These are phyloP conservation scores for Cercospora berteroae DNA, from an alignment of 2,329 filamentous ascomycete species.

Conservation along the genomic window DNA sequence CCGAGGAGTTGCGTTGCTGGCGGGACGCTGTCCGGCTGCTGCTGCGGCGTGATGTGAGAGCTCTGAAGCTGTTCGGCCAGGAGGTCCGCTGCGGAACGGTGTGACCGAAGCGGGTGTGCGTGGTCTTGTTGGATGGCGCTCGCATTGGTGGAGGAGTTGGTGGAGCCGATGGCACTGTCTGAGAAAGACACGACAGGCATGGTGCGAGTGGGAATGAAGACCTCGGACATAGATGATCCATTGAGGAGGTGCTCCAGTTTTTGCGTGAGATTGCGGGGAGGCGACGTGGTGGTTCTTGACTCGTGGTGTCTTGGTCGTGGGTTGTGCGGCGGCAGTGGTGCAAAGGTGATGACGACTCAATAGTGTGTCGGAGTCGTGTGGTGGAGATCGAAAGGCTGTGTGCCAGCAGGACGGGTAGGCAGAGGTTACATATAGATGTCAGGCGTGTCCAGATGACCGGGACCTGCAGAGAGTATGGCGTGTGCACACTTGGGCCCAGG, in stretches of 20 bases:
- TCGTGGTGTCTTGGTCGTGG: neutral
- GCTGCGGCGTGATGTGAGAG: slow-evolving; percentile 3
- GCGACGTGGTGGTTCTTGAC: slow-evolving; percentile 9
- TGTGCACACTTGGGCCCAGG: neutral
- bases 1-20: slow-evolving; percentile 15
- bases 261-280: slow-evolving; percentile 2
- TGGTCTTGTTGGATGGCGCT: slow-evolving; percentile 7
- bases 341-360: neutral
- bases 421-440: neutral
- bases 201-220: slow-evolving; percentile 32
- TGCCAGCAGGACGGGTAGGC: neutral
- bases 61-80: slow-evolving; percentile 15
- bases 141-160: slow-evolving; percentile 10
- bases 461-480: neutral
- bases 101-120: slow-evolving; percentile 23
- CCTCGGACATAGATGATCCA: slow-evolving; percentile 37
- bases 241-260: slow-evolving; percentile 10
- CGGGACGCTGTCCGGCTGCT: neutral
- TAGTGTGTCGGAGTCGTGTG: neutral
- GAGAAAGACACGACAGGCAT: slow-evolving; percentile 35
- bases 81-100: slow-evolving; percentile 22
- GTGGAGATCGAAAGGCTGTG: neutral
- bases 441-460: neutral
- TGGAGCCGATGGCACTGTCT: slow-evolving; percentile 14
- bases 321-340: neutral